Evolutionary conservation across 1,139 yeast species (phyloP).

Genomic region (Diutina ranongensis): DNA sequence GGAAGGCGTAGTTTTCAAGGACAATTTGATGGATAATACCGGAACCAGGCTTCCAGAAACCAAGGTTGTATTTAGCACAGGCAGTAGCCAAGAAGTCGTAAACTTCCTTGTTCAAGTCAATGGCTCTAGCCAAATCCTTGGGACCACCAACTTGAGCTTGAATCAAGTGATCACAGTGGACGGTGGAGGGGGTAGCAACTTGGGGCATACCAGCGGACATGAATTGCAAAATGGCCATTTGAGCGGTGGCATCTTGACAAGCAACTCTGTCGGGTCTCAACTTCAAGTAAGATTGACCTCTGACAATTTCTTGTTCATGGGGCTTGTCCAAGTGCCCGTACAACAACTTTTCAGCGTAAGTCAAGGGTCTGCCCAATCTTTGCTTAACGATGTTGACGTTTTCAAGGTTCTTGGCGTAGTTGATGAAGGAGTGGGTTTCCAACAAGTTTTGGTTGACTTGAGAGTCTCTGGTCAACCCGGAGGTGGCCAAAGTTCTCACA

Average conservation of each 20-base stretch:
- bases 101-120: conserved; percentile 89
- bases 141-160: conserved; percentile 95
- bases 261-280: conserved; percentile 99
- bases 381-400: conserved; percentile 77
- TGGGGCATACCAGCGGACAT: conserved; percentile 94
- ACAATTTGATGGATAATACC: conserved; percentile 98
- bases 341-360: conserved; percentile 93
- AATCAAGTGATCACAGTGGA: conserved; percentile 98
- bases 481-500: conserved; percentile 6
- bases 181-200: conserved; percentile 95
- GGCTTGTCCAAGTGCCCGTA: conserved; percentile 97
- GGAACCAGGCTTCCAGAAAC: conserved; percentile 99
- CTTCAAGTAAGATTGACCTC: conserved; percentile 94
- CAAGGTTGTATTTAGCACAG: conserved; percentile 95
- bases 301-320: conserved; percentile 85
- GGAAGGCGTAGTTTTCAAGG: conserved; percentile 94
- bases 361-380: conserved; percentile 86
- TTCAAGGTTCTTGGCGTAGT: conserved; percentile 71
- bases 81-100: conserved; percentile 90
- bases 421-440: conserved; percentile 75
- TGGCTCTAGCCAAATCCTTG: conserved; percentile 88
- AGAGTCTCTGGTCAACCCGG: conserved; percentile 63
- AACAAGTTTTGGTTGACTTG: conserved; percentile 86
- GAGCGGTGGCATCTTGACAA: conserved; percentile 99
- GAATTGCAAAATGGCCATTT: conserved; percentile 97